phyloP scores from a whole-genome alignment of 1,139 yeast species.

The Ogataea hybrid region DNA sequence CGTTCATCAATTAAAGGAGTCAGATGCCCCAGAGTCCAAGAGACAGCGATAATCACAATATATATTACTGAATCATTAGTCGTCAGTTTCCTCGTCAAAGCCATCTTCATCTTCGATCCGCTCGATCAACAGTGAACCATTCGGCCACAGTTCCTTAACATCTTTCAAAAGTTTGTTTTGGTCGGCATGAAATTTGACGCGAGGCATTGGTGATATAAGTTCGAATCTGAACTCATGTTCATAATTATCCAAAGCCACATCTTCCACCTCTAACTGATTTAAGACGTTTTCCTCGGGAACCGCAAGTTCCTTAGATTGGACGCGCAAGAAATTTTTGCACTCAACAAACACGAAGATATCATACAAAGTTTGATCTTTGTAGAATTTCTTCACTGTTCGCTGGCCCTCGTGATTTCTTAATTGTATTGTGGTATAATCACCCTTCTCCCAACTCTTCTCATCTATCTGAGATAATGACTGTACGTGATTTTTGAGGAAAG shows the following conservation, averaged over 20 bases:
- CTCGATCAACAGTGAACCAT: constrained; percentile 59
- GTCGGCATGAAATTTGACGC: constrained; percentile 41
- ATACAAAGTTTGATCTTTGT: constrained; percentile 45
- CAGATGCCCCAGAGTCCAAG: constrained; percentile 19
- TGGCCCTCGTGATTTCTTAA: constrained; percentile 60
- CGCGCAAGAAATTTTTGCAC: constrained; percentile 34
- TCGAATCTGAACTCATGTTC: constrained; percentile 43
- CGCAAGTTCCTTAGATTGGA: constrained; percentile 10
- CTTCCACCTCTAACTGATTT: constrained; percentile 1
- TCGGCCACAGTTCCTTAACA: constrained; percentile 55
- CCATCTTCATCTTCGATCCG: constrained; percentile 32
- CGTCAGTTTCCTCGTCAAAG: constrained; percentile 12
- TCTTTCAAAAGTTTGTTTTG: constrained; percentile 36
- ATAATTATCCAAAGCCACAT: constrained; percentile 17
- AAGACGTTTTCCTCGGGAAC: constrained; percentile 15
- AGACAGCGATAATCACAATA: constrained; percentile 22
- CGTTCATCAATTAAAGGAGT: constrained; percentile 21
- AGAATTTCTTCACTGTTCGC: constrained; percentile 56
- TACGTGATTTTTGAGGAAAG: constrained; percentile 15
- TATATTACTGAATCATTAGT: constrained; percentile 1
- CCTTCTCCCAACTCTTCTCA: constrained; percentile 31
- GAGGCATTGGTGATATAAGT: constrained; percentile 59
- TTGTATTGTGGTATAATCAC: constrained; percentile 37
- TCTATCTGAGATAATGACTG: constrained; percentile 18
- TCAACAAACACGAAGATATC: constrained; percentile 70